Conservation (phyloP, 1,284 basidiomycete genomes). For the Heterobasidion annosum region DNA sequence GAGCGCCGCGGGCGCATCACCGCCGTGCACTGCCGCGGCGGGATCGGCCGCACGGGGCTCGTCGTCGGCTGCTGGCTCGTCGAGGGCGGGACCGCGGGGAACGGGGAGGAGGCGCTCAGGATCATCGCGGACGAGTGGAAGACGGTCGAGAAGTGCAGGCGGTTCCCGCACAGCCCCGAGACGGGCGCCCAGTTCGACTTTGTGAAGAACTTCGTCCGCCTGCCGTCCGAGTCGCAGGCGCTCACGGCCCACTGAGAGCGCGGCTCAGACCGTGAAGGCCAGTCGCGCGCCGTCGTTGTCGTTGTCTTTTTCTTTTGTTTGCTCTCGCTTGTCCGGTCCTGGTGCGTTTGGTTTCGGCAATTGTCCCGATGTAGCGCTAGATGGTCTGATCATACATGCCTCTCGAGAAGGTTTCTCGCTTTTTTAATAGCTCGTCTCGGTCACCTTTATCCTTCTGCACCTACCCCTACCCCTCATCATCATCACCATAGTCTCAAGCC, state of each 20-base stretch:
- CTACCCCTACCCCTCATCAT: background rate
- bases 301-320: background rate
- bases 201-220: slow-evolving; percentile 39
- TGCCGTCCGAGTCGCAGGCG: background rate
- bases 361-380: background rate
- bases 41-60: slow-evolving; percentile 68
- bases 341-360: background rate
- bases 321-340: background rate
- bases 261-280: background rate
- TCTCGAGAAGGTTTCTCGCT: background rate
- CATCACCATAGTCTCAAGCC: background rate
- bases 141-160: slow-evolving; percentile 63
- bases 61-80: slow-evolving; percentile 74
- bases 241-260: background rate
- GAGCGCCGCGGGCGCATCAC: slow-evolving; percentile 42
- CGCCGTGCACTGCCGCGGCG: slow-evolving; percentile 70
- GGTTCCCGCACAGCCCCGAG: slow-evolving; percentile 69
- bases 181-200: slow-evolving; percentile 69
- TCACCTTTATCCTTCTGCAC: background rate
- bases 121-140: slow-evolving; percentile 64
- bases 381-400: background rate
- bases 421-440: background rate
- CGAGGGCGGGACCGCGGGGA: slow-evolving; percentile 47
- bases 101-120: slow-evolving; percentile 52
- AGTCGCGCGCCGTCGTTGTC: background rate